Conservation (phyloP, 805 yeast genomes). For the Nakazawaea ishiwadae region DNA sequence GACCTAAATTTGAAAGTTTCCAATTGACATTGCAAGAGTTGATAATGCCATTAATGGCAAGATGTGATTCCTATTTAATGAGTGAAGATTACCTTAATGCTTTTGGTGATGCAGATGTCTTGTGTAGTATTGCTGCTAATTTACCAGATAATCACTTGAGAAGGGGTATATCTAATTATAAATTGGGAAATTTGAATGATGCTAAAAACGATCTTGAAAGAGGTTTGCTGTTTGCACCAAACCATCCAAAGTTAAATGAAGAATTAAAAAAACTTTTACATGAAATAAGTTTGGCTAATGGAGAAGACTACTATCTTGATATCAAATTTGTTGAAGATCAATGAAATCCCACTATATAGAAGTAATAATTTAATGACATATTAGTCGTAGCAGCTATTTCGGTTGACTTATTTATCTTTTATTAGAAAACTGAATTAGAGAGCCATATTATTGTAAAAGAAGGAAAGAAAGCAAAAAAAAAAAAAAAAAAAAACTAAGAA, state of each 20-base stretch:
- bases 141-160: conserved; percentile 70
- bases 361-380: not conserved
- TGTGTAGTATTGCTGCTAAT: conserved; percentile 51
- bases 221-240: conserved; percentile 61
- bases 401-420: too few relatives aligned
- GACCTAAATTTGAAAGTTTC: conserved; percentile 72
- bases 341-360: not conserved
- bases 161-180: conserved; percentile 58
- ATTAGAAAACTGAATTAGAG: too few relatives aligned
- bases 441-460: too few relatives aligned
- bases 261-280: conserved; percentile 44
- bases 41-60: conserved; percentile 58
- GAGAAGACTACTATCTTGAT: conserved; percentile 32
- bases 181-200: conserved; percentile 56
- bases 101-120: conserved; percentile 63
- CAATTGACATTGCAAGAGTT: conserved; percentile 68
- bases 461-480: too few relatives aligned
- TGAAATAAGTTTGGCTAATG: conserved; percentile 52
- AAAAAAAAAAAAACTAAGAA: too few relatives aligned
- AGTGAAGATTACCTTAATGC: conserved; percentile 53
- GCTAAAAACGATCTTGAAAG: conserved; percentile 69
- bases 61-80: conserved; percentile 65
- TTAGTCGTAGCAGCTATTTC: too few relatives aligned
- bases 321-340: conserved; percentile 2
- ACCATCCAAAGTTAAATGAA: conserved; percentile 42